phyloP scores from a whole-genome alignment of 495 filamentous ascomycete genomes.

The Podospora tetraspora region DNA sequence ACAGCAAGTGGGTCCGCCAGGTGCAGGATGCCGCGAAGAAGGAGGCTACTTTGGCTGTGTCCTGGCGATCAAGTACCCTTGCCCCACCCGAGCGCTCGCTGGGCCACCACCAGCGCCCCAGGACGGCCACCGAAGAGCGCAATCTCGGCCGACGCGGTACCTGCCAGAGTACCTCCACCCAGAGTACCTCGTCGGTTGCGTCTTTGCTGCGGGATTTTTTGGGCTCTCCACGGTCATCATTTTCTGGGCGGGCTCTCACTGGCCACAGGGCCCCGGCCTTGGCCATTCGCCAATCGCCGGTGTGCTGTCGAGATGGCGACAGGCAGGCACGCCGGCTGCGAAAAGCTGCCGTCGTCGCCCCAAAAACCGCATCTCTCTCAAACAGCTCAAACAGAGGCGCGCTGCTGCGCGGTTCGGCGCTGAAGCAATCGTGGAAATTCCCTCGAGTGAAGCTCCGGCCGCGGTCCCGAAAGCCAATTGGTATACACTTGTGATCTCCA shows the following conservation, averaged over 20 bases:
- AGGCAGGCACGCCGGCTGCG: not conserved
- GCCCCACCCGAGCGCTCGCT: constrained; percentile 13
- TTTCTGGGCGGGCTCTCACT: not conserved
- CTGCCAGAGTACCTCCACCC: constrained; percentile 17
- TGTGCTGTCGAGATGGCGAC: constrained; percentile 4
- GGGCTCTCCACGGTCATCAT: constrained; percentile 8
- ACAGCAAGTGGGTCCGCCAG: constrained; percentile 18
- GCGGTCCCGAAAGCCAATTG: not conserved
- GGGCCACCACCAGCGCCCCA: not conserved
- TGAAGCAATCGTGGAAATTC: not conserved
- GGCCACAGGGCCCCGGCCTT: constrained; percentile 5
- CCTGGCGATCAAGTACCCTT: constrained; percentile 21
- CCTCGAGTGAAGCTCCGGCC: not conserved
- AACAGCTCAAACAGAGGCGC: not conserved
- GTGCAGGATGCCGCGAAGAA: constrained; percentile 26
- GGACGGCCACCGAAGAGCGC: constrained; percentile 10
- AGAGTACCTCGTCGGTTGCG: constrained; percentile 20
- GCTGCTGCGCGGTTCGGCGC: not conserved
- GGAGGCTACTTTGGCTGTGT: constrained; percentile 26
- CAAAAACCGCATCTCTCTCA: not conserved
- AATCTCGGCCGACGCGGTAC: constrained; percentile 22
- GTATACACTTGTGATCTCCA: too few relatives aligned
- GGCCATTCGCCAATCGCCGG: not conserved
- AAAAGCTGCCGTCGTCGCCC: not conserved
- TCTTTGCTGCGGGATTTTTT: constrained; percentile 35